These are phyloP conservation scores for Punica granatum DNA, from an alignment of 345 rosid genomes.

Conservation along the genomic window DNA sequence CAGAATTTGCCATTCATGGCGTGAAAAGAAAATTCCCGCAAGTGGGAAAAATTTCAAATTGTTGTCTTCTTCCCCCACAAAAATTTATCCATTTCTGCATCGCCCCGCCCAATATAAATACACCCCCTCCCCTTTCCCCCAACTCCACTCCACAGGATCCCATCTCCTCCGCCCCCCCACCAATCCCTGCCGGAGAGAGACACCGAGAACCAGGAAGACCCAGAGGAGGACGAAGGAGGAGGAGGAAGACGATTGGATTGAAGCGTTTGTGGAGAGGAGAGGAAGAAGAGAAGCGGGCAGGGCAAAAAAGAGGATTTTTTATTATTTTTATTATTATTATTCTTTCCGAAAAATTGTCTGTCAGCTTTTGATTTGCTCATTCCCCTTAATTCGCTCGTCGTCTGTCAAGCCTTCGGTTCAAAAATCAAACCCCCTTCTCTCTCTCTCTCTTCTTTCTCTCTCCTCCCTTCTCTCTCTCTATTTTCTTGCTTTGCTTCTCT, in stretches of 20 bases:
- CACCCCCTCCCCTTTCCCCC: not conserved
- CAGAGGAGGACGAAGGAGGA: not conserved
- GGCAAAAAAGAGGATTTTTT: too few relatives aligned
- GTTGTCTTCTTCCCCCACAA: slow-evolving; percentile 5
- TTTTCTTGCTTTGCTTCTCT: not conserved
- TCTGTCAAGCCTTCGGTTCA: not conserved
- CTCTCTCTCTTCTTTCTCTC: not conserved
- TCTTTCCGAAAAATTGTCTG: not conserved
- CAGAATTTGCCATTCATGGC: not conserved
- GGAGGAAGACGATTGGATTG: too few relatives aligned
- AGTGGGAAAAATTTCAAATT: slow-evolving; percentile 2
- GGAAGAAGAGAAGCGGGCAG: not conserved
- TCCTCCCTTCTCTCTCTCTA: not conserved
- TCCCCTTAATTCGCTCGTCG: not conserved
- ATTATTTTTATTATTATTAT: not conserved
- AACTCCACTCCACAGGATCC: not conserved
- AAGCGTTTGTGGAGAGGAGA: not conserved
- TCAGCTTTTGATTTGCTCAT: slow-evolving; percentile 9
- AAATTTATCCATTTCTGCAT: not conserved
- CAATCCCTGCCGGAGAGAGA: not conserved
- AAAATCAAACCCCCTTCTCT: not conserved
- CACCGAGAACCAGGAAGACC: not conserved
- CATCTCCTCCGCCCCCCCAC: not conserved
- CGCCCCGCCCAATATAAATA: slow-evolving; percentile 5
- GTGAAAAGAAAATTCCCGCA: not conserved